Conservation (phyloP, 2,329 filamentous ascomycete genomes). For the Nigrograna mackinnonii region DNA sequence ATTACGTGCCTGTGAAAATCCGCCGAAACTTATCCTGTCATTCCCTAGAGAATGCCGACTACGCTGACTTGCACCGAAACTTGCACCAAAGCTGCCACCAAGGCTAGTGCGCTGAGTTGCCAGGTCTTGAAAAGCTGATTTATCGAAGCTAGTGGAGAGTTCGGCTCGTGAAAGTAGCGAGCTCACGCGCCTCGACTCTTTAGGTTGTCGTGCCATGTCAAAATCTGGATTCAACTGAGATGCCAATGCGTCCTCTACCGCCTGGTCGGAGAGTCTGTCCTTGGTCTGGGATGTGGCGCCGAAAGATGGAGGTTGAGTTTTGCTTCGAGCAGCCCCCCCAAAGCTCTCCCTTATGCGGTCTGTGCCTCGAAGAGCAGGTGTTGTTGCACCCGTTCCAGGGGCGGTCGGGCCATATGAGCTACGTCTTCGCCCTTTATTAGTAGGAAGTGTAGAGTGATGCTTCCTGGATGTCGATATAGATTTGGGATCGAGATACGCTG, state of each 20-base stretch:
- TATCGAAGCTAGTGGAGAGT: constrained; percentile 81
- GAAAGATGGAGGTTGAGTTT: constrained; percentile 45
- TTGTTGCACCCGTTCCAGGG: constrained; percentile 73
- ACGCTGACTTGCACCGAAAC: constrained; percentile 57
- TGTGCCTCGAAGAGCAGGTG: constrained; percentile 67
- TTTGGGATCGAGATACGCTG: constrained; percentile 74
- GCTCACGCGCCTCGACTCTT: constrained; percentile 79
- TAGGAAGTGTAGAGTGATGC: constrained; percentile 40
- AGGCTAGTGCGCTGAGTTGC: constrained; percentile 51
- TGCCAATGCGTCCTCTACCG: constrained; percentile 51
- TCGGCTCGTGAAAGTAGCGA: constrained; percentile 88
- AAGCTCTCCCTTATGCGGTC: constrained; percentile 77
- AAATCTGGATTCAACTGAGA: constrained; percentile 55
- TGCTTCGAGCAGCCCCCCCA: constrained; percentile 54
- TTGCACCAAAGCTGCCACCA: constrained; percentile 45
- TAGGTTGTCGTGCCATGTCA: constrained; percentile 55
- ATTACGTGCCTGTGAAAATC: constrained; percentile 45
- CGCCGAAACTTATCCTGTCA: constrained; percentile 63
- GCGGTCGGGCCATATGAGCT: constrained; percentile 61
- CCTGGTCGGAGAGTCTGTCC: constrained; percentile 38
- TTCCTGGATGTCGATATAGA: constrained; percentile 50
- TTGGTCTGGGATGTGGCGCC: constrained; percentile 35
- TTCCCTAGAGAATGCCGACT: constrained; percentile 76
- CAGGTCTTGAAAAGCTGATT: constrained; percentile 77
- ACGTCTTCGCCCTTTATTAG: constrained; percentile 60